A percentile compares a stretch with the other conserved stretches of the same genome.
phyloP scores from a whole-genome alignment of 148 eudicot species.

The Rhododendron ferrugineum region DNA sequence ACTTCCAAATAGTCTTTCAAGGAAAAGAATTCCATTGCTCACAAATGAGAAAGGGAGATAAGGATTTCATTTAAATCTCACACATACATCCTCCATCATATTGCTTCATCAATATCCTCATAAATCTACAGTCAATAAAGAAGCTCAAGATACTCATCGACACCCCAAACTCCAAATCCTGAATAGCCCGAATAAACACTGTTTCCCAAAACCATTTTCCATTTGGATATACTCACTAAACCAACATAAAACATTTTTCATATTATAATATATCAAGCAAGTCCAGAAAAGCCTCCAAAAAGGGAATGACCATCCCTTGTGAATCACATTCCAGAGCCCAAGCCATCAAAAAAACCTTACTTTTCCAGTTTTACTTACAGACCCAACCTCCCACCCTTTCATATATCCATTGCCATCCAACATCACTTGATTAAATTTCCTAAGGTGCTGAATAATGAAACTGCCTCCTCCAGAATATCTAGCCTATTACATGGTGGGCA shows the following conservation, averaged over 20 bases:
- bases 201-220: not conserved
- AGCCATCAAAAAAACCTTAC: not conserved
- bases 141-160: not conserved
- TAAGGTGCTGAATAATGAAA: not conserved
- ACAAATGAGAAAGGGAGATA: not conserved
- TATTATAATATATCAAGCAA: not conserved
- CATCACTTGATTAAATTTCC: not conserved
- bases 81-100: not conserved
- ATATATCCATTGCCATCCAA: not conserved
- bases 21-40: not conserved
- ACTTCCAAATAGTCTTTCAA: not conserved
- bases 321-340: not conserved
- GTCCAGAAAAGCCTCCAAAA: not conserved
- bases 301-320: not conserved
- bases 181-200: not conserved
- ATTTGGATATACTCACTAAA: not conserved
- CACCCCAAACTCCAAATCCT: not conserved
- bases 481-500: not conserved
- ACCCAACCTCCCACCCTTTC: not conserved
- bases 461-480: not conserved
- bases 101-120: not conserved
- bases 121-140: not conserved
- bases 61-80: not conserved
- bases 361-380: not conserved
- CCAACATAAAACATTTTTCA: not conserved